Evolutionary conservation across 495 filamentous ascomycete genomes (phyloP).

Genomic region (Aspergillus hancockii): DNA sequence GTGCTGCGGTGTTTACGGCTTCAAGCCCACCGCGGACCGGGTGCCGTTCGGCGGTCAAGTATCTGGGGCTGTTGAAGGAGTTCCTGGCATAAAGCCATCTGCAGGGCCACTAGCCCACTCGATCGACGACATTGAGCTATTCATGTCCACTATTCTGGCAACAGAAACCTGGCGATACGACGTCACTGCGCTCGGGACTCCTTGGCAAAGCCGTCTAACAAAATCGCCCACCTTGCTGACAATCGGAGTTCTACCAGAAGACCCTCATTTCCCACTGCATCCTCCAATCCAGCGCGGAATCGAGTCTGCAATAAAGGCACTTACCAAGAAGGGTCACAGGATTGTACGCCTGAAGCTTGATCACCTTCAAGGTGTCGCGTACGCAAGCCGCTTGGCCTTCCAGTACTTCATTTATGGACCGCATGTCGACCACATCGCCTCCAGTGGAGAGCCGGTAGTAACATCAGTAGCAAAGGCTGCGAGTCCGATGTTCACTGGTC

Average conservation of each 20-base stretch:
- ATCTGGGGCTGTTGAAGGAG: slow-evolving; percentile 44
- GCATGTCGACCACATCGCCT: slow-evolving; percentile 21
- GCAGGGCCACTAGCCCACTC: slow-evolving; percentile 43
- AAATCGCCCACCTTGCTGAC: slow-evolving; percentile 29
- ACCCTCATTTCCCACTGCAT: slow-evolving; percentile 53
- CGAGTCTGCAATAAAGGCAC: slow-evolving; percentile 37
- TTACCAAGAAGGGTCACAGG: slow-evolving; percentile 44
- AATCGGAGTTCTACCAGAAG: slow-evolving; percentile 55
- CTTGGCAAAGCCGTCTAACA: slow-evolving; percentile 18
- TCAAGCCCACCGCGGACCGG: slow-evolving; percentile 57
- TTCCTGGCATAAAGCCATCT: slow-evolving; percentile 37
- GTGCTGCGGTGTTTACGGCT: slow-evolving; percentile 61
- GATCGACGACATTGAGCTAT: slow-evolving; percentile 34
- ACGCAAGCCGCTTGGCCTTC: slow-evolving; percentile 29
- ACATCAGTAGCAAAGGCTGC: slow-evolving; percentile 18
- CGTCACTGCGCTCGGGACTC: slow-evolving; percentile 10
- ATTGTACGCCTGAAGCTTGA: slow-evolving; percentile 38
- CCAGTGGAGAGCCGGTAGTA: slow-evolving; percentile 31
- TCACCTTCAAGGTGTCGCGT: slow-evolving; percentile 14
- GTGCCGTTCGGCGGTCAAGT: slow-evolving; percentile 43
- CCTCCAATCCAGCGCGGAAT: slow-evolving; percentile 54
- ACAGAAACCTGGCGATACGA: slow-evolving; percentile 24
- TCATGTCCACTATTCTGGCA: slow-evolving; percentile 21
- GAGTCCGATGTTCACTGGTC: slow-evolving; percentile 31
- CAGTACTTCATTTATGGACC: slow-evolving; percentile 36